Conservation (phyloP, 2,329 filamentous ascomycete species). For the Aspergillus sp. region DNA sequence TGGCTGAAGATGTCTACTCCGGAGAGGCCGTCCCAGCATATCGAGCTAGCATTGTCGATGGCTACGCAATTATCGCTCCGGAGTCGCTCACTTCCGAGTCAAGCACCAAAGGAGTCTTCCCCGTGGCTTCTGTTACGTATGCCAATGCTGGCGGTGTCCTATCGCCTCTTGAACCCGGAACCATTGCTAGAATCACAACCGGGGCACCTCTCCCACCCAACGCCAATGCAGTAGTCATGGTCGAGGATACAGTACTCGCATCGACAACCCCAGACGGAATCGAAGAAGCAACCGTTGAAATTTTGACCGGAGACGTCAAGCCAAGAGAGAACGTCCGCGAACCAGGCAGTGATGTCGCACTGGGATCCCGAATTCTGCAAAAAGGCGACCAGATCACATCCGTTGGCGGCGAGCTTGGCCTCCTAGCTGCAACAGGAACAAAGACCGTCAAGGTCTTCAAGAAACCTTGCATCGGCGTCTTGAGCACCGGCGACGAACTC, state of each 20-base stretch:
- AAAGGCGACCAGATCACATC: slow-evolving; percentile 78
- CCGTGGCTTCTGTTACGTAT: slow-evolving; percentile 80
- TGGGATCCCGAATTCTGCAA: slow-evolving; percentile 62
- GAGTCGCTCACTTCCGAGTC: slow-evolving; percentile 45
- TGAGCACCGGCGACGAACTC: slow-evolving; percentile 94
- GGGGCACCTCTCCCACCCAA: slow-evolving; percentile 84
- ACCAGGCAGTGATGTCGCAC: slow-evolving; percentile 75
- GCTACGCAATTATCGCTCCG: slow-evolving; percentile 71
- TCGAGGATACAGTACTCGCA: slow-evolving; percentile 80
- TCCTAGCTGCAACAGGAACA: slow-evolving; percentile 79
- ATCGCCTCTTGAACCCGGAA: slow-evolving; percentile 58
- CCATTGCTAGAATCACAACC: slow-evolving; percentile 87
- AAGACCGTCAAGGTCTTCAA: slow-evolving; percentile 64
- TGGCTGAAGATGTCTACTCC: slow-evolving; percentile 77
- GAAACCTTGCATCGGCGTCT: slow-evolving; percentile 71
- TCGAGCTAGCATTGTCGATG: slow-evolving; percentile 91
- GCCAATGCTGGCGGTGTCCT: slow-evolving; percentile 65
- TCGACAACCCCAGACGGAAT: slow-evolving; percentile 68
- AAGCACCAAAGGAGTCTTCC: slow-evolving; percentile 70
- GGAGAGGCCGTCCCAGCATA: slow-evolving; percentile 84
- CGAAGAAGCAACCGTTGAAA: slow-evolving; percentile 84
- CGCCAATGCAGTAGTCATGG: slow-evolving; percentile 90
- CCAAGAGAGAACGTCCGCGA: slow-evolving; percentile 84
- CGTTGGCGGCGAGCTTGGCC: slow-evolving; percentile 82
- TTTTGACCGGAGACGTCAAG: slow-evolving; percentile 68